Base-by-base conservation (phyloP, 139 green algal genomes). In the Microglena sp. region DNA sequence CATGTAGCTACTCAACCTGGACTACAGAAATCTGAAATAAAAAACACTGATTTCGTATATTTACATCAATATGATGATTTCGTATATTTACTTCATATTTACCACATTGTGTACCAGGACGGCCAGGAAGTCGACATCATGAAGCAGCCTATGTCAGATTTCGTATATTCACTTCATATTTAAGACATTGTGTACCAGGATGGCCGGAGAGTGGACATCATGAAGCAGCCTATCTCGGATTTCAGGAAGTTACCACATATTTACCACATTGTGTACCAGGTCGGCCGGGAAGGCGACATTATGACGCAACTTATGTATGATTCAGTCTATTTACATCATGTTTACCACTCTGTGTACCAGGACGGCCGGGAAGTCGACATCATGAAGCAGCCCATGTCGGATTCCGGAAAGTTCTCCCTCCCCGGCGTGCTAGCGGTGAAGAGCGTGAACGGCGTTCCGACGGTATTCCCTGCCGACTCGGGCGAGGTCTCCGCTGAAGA, bases 331-430 rank as follows among this genome's bases (percentile, higher is more conserved):
- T 11, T 50, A 50, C 40, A 11, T 15, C 11, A n/a, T 15, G 11
- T 15, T 50, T 50, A n/a, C 11, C 22, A 59, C 6, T n/a, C 22
- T n/a, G 11, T 83, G 33, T 92, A 91, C 54, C 65, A 64, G 28
- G 82, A 84, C 57, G 87, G 87, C 36, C 62, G n/a, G 11, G 44
- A 50, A 5, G 63, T 64, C 5, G 86, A 95, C 69, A 81, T 91
- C 27, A 92, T 95, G 84, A 96, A 96, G 73, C 70, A 77, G 32
- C 89, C 88, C 1, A 64, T 74, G 58, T 84, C 70, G 1, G 88
- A 90, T 62, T 65, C 36, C 0, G 62, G 70, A 28, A 94, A 95
- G 77, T 76, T 71, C 34, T 92, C 80, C 5, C 11, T 18, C 21
- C 28, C 62, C 78, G 87, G 87, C 5, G 62, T 78, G 35, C 69